These are phyloP conservation scores for Colletotrichum spinosum DNA, from an alignment of 2,329 filamentous ascomycete species.

Conservation along the genomic window DNA sequence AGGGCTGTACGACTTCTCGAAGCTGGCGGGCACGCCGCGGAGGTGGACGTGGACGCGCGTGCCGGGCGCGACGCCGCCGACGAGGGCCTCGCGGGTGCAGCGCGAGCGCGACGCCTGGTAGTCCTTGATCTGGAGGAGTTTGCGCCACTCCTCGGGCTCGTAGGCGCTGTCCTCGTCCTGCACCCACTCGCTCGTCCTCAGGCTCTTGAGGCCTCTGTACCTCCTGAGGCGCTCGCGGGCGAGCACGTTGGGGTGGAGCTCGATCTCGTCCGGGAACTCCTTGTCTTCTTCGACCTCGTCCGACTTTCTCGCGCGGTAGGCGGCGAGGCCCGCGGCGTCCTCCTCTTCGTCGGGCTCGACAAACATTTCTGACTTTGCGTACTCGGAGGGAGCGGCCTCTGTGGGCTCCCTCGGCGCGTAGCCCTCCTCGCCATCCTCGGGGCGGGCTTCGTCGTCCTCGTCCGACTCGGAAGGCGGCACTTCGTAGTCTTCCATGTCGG, in stretches of 20 bases:
- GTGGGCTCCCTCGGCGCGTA: constrained; percentile 75
- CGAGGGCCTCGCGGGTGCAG: constrained; percentile 82
- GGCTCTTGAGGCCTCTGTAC: constrained; percentile 92
- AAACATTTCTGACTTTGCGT: constrained; percentile 94
- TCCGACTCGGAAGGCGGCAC: constrained; percentile 69
- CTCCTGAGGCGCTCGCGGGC: constrained; percentile 86
- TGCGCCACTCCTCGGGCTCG: constrained; percentile 90
- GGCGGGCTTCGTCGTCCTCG: constrained; percentile 67
- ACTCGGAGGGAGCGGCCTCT: constrained; percentile 86
- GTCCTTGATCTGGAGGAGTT: constrained; percentile 87
- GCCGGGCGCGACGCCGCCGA: constrained; percentile 88
- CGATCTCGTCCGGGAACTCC: constrained; percentile 97
- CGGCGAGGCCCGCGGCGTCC: constrained; percentile 79
- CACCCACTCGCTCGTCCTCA: constrained; percentile 90
- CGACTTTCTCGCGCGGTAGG: constrained; percentile 82
- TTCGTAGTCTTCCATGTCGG: constrained; percentile 79
- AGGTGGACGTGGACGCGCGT: constrained; percentile 86
- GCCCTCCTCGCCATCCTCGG: constrained; percentile 86
- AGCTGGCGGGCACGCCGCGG: constrained; percentile 57
- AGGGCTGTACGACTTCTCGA: constrained; percentile 61
- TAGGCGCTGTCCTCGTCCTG: constrained; percentile 86
- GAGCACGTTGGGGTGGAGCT: constrained; percentile 87
- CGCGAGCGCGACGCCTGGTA: constrained; percentile 86
- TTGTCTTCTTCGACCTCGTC: constrained; percentile 89
- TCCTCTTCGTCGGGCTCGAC: constrained; percentile 86